Evolutionary conservation across 805 yeast species (phyloP).

Genomic region (Wickerhamomyces sydowiorum): DNA sequence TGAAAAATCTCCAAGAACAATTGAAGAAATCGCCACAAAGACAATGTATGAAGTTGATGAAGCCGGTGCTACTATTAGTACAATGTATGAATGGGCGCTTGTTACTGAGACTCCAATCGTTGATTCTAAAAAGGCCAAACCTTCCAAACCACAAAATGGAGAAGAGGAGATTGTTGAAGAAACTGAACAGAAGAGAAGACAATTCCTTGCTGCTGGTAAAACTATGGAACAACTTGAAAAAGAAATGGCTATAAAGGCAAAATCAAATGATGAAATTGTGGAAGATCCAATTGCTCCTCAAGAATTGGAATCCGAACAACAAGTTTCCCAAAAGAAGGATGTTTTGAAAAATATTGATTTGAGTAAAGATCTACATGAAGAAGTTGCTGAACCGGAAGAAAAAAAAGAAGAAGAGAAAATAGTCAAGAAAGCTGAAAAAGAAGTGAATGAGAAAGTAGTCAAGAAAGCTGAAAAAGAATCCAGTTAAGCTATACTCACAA

Average conservation of each 20-base stretch:
- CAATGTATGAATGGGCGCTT: constrained; percentile 31
- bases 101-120: constrained; percentile 10
- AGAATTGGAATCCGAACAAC: no score
- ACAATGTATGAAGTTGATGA: constrained; percentile 23
- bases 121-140: not conserved
- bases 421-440: not conserved
- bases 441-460: not conserved
- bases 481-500: not conserved
- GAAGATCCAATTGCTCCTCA: no score
- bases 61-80: constrained; percentile 19
- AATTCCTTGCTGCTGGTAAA: not conserved
- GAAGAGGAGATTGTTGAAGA: not conserved
- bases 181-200: not conserved
- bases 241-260: not conserved
- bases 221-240: not conserved
- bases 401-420: not conserved
- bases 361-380: not conserved
- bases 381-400: not conserved
- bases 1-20: constrained; percentile 10
- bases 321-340: no score
- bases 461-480: not conserved
- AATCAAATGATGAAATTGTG: not conserved
- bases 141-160: not conserved
- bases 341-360: no score
- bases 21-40: constrained; percentile 15